phyloP scores from a whole-genome alignment of 805 yeast genomes.

The Myxozyma melibiosi region DNA sequence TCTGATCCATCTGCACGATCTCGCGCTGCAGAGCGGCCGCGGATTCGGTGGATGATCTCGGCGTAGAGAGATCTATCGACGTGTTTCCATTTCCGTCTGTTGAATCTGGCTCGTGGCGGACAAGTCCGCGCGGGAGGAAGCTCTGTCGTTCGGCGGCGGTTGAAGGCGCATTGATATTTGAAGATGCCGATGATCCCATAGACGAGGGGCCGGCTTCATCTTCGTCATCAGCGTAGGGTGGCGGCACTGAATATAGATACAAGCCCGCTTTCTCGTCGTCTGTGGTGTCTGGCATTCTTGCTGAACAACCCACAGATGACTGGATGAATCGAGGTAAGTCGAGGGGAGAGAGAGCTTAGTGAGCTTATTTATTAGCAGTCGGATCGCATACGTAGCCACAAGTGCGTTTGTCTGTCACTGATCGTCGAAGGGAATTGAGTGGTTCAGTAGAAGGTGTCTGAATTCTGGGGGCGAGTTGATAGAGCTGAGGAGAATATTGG shows the following conservation, averaged over 20 bases:
- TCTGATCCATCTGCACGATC: slow-evolving; percentile 48
- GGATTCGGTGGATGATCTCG: slow-evolving; percentile 27
- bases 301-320: background rate
- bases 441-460: no score
- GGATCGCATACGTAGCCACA: no score
- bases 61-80: slow-evolving; percentile 24
- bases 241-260: slow-evolving; percentile 33
- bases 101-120: slow-evolving; percentile 11
- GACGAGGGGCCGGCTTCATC: slow-evolving; percentile 21
- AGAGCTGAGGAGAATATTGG: no score
- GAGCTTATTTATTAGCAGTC: no score
- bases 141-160: slow-evolving; percentile 27
- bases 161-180: slow-evolving; percentile 15
- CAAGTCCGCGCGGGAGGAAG: slow-evolving; percentile 20
- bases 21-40: slow-evolving; percentile 29
- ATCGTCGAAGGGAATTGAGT: no score
- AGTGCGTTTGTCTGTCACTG: no score
- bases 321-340: background rate
- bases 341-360: background rate
- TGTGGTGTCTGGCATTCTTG: slow-evolving; percentile 4
- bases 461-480: no score
- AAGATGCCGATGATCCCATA: slow-evolving; percentile 10
- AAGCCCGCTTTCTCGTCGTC: slow-evolving; percentile 27
- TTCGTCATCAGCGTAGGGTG: slow-evolving; percentile 29
- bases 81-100: background rate